These are phyloP conservation scores for Silene conica DNA, from an alignment of 148 eudicot genomes.

Conservation along the genomic window DNA sequence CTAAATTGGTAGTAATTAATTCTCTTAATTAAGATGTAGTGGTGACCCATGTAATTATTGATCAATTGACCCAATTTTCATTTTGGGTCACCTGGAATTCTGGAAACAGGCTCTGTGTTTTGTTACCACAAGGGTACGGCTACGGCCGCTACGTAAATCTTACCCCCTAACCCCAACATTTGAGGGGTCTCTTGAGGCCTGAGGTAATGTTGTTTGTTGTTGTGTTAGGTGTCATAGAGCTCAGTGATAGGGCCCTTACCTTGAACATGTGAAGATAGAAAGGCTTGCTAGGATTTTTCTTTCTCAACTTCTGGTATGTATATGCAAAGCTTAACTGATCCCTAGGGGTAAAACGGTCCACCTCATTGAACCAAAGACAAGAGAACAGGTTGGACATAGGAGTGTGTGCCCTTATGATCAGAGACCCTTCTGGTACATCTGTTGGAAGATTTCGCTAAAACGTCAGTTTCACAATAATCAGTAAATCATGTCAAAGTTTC, in stretches of 20 bases:
- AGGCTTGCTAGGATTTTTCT: constrained; percentile 75
- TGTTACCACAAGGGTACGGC: not conserved
- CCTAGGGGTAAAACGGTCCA: constrained; percentile 93
- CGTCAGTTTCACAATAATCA: not conserved
- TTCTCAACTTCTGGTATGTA: constrained; percentile 87
- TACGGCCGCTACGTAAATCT: not conserved
- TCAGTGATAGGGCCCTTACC: constrained; percentile 39
- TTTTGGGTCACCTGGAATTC: not conserved
- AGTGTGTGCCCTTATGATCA: constrained; percentile 95
- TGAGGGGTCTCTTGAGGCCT: not conserved
- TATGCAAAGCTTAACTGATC: constrained; percentile 98
- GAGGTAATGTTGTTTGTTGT: not conserved
- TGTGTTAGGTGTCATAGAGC: not conserved
- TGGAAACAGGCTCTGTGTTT: not conserved
- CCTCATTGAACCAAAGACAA: constrained; percentile 98
- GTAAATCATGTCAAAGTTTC: constrained; percentile 1
- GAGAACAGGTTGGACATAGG: constrained; percentile 98
- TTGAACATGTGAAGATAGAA: constrained; percentile 95
- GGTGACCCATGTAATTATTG: too few species aligned
- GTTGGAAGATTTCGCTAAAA: constrained; percentile 23
- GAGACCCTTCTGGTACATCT: constrained; percentile 99
- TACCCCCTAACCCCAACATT: not conserved
- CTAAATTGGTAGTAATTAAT: too few species aligned
- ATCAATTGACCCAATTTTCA: too few species aligned
- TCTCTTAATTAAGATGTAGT: too few species aligned